Evolutionary conservation across 768 basidiomycete genomes (phyloP).

Genomic region (Russula ochroleuca): DNA sequence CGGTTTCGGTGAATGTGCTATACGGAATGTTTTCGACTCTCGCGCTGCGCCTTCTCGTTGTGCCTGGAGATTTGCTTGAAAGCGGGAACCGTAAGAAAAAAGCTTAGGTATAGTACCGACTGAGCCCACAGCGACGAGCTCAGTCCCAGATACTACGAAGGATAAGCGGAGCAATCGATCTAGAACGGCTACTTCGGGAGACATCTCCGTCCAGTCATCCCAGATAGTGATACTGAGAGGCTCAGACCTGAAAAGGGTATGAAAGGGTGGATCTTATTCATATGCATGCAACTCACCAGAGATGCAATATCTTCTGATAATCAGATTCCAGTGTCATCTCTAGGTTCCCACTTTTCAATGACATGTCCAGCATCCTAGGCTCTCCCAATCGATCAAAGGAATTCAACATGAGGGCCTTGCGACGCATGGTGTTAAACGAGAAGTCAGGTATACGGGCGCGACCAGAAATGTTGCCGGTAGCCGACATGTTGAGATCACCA

Average conservation of each 20-base stretch:
- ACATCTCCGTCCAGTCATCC: conserved; percentile 74
- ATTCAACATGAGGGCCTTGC: conserved; percentile 40
- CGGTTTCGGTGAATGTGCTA: conserved; percentile 65
- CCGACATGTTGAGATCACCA: conserved; percentile 48
- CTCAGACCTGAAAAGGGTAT: conserved; percentile 52
- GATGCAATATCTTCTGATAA: conserved; percentile 65
- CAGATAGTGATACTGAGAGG: conserved; percentile 68
- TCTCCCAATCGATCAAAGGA: conserved; percentile 31
- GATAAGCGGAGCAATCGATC: conserved; percentile 61
- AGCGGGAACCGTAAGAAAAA: conserved; percentile 67
- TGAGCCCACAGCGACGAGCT: conserved; percentile 61
- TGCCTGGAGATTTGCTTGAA: conserved; percentile 64
- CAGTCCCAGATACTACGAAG: conserved; percentile 70
- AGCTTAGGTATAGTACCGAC: conserved; percentile 76
- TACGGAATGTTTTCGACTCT: conserved; percentile 73
- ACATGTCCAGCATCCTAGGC: conserved; percentile 63
- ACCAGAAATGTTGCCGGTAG: conserved; percentile 70
- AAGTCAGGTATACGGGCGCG: conserved; percentile 61
- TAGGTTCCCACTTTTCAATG: conserved; percentile 68
- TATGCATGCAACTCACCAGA: conserved; percentile 49
- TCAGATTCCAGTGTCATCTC: conserved; percentile 69
- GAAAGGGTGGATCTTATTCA: neutral
- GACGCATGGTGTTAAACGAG: conserved; percentile 69
- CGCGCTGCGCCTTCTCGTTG: conserved; percentile 74
- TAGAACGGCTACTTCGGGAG: conserved; percentile 38